Evolutionary conservation across 306 rosid species (phyloP).

Genomic region (Sindora glabra): DNA sequence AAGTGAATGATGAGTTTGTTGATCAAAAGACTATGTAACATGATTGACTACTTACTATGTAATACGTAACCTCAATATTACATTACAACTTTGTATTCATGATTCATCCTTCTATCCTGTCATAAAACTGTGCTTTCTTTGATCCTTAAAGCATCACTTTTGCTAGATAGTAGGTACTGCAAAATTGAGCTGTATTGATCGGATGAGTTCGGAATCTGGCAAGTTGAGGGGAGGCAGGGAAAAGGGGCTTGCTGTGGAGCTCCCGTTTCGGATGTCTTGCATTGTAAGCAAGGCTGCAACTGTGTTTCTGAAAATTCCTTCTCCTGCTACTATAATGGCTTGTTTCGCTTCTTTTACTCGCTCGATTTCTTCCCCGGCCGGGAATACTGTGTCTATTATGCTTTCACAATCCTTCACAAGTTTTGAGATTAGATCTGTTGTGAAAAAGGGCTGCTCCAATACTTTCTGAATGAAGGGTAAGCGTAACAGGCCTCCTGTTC

Average conservation of each 20-base stretch:
- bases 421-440: slow-evolving; percentile 68
- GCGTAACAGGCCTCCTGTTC: slow-evolving; percentile 63
- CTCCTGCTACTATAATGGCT: slow-evolving; percentile 41
- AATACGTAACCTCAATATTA: neutral
- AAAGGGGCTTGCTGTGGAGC: slow-evolving; percentile 66
- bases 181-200: slow-evolving; percentile 48
- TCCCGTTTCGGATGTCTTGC: slow-evolving; percentile 73
- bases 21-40: slow-evolving; percentile 6
- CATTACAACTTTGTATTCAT: neutral
- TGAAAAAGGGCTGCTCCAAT: slow-evolving; percentile 68
- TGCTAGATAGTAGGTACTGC: slow-evolving; percentile 53
- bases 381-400: slow-evolving; percentile 63
- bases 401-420: slow-evolving; percentile 77
- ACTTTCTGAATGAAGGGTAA: slow-evolving; percentile 75
- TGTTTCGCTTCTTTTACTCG: slow-evolving; percentile 29
- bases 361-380: slow-evolving; percentile 37
- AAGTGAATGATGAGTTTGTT: neutral
- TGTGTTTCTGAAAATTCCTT: slow-evolving; percentile 78
- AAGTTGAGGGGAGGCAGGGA: slow-evolving; percentile 87
- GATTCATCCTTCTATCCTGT: neutral
- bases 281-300: slow-evolving; percentile 71
- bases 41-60: neutral
- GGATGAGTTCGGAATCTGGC: slow-evolving; percentile 48
- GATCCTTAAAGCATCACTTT: neutral
- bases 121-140: neutral